phyloP scores from a whole-genome alignment of 1,284 basidiomycete genomes.

The Waitea zeae region DNA sequence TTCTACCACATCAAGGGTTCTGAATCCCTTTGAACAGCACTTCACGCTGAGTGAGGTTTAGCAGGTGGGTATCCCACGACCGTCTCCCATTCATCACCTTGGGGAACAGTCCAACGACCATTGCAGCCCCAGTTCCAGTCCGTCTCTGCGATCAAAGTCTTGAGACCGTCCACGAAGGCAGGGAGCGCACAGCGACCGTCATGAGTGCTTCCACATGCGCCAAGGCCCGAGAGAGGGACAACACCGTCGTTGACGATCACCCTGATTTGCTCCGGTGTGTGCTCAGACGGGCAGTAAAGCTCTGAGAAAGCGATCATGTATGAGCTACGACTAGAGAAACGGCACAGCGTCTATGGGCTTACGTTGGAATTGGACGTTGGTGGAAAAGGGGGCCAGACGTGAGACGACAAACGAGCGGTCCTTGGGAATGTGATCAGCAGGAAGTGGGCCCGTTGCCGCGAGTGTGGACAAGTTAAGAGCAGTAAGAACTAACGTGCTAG shows the following conservation, averaged over 20 bases:
- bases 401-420: slow-evolving; percentile 44
- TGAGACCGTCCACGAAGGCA: slow-evolving; percentile 57
- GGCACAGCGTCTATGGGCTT: slow-evolving; percentile 13
- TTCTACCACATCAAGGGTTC: no score
- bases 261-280: slow-evolving; percentile 42
- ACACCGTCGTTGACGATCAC: slow-evolving; percentile 82
- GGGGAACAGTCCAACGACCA: slow-evolving; percentile 43
- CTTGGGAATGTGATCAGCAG: slow-evolving; percentile 51
- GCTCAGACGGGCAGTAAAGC: neutral
- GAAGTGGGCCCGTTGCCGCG: slow-evolving; percentile 48
- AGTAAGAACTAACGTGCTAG: slow-evolving; percentile 36
- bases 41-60: no score
- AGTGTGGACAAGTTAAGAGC: slow-evolving; percentile 63
- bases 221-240: slow-evolving; percentile 58
- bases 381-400: slow-evolving; percentile 61
- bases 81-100: slow-evolving; percentile 43
- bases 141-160: slow-evolving; percentile 45
- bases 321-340: slow-evolving; percentile 2
- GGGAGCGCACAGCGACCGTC: slow-evolving; percentile 72
- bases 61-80: slow-evolving; percentile 31
- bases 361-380: slow-evolving; percentile 65
- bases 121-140: slow-evolving; percentile 67
- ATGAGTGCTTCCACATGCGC: slow-evolving; percentile 50
- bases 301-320: slow-evolving; percentile 3
- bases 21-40: no score